A percentile compares a stretch with the other conserved stretches of the same genome.
Evolutionary conservation across 129 eudicot species (phyloP).

Genomic region (Apium graveolens): DNA sequence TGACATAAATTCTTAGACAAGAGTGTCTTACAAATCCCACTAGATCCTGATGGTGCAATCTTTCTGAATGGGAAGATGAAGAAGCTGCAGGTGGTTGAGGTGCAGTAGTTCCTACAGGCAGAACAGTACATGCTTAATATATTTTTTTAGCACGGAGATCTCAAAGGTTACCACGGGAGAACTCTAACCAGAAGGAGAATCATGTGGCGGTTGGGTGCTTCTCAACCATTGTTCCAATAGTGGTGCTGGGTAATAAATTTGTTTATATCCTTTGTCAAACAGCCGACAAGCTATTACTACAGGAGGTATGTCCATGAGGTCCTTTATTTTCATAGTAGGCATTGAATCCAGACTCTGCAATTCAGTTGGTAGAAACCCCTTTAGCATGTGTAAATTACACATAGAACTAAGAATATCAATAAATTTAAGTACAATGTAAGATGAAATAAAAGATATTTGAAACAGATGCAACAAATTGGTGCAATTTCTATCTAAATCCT

Average conservation of each 20-base stretch:
- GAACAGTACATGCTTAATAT: slow-evolving; percentile 8
- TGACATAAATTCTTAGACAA: slow-evolving; percentile 4
- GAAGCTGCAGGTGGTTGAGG: slow-evolving; percentile 71
- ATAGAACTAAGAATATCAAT: neutral
- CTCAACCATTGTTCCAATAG: slow-evolving; percentile 57
- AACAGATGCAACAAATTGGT: slow-evolving; percentile 4
- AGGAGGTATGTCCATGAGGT: slow-evolving; percentile 75
- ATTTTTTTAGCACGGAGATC: neutral
- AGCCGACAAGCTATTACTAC: slow-evolving; percentile 48
- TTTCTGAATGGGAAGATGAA: slow-evolving; percentile 44
- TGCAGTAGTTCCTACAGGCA: slow-evolving; percentile 40
- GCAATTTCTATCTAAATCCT: neutral
- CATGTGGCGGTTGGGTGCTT: slow-evolving; percentile 52
- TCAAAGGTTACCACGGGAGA: slow-evolving; percentile 2
- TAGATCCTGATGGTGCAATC: slow-evolving; percentile 36
- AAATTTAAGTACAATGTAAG: neutral
- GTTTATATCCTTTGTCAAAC: slow-evolving; percentile 28
- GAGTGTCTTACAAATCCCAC: slow-evolving; percentile 38
- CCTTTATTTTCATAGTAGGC: slow-evolving; percentile 40
- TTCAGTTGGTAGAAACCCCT: neutral
- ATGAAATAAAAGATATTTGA: neutral
- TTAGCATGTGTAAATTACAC: neutral
- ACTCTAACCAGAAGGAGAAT: slow-evolving; percentile 73
- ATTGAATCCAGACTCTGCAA: slow-evolving; percentile 32
- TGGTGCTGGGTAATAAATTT: slow-evolving; percentile 55